Percentiles rank a stretch among this genome's conserved stretches.
phyloP scores from a whole-genome alignment of 2,329 filamentous ascomycete species.

The Camptophora hylomeconis region DNA sequence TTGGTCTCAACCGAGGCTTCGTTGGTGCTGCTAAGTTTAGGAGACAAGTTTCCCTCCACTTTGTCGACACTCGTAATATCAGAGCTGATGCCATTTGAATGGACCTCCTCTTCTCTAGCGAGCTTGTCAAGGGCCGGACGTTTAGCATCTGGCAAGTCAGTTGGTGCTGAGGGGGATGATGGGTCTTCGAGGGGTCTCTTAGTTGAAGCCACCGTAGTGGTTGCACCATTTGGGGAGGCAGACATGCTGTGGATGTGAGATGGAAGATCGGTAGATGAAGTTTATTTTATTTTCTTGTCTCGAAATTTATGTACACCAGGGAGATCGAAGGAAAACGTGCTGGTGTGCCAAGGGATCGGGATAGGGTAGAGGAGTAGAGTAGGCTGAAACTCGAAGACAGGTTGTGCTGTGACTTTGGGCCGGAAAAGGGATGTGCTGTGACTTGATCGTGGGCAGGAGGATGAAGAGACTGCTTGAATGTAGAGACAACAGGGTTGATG shows the following conservation, averaged over 20 bases:
- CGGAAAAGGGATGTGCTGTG: conserved; percentile 3
- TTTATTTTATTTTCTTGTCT: conserved; percentile 39
- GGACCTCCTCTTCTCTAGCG: conserved; percentile 53
- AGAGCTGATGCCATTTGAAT: conserved; percentile 32
- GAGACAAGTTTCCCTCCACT: conserved; percentile 26
- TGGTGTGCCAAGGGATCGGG: conserved; percentile 46
- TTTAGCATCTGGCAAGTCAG: conserved; percentile 93
- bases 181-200: conserved; percentile 97
- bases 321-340: conserved; percentile 84
- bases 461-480: conserved; percentile 10
- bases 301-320: conserved; percentile 67
- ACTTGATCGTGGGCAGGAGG: conserved; percentile 2
- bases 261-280: conserved; percentile 28
- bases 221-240: conserved; percentile 40
- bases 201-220: conserved; percentile 34
- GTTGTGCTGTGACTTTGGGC: not conserved
- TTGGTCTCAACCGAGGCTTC: conserved; percentile 14
- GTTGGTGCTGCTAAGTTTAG: too few relatives aligned
- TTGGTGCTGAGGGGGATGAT: conserved; percentile 81
- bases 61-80: not conserved
- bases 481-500: conserved; percentile 7
- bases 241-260: conserved; percentile 50
- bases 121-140: conserved; percentile 91
- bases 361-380: conserved; percentile 20
- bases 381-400: conserved; percentile 18